Evolutionary conservation across 768 basidiomycete genomes (phyloP).

Genomic region (Strobilomyces echinocephalus): DNA sequence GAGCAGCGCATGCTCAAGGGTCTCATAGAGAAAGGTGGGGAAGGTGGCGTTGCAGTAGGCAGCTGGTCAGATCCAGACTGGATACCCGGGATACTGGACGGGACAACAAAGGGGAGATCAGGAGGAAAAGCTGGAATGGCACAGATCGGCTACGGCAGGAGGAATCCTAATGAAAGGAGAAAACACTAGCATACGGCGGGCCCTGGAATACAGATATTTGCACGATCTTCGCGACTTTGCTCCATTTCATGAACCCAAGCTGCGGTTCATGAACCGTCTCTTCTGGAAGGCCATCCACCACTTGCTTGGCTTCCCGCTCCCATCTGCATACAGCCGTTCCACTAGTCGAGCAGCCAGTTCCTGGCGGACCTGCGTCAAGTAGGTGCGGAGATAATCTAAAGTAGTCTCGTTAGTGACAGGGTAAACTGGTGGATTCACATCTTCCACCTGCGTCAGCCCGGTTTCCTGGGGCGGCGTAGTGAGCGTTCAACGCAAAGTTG

Average conservation of each 20-base stretch:
- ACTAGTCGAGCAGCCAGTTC: conserved; percentile 84
- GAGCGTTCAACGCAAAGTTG: conserved; percentile 86
- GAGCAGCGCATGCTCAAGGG: conserved; percentile 64
- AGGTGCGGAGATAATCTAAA: conserved; percentile 83
- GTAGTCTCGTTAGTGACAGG: conserved; percentile 7
- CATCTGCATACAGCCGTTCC: conserved; percentile 88
- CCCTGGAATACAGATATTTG: conserved; percentile 14
- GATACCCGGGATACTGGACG: conserved; percentile 75
- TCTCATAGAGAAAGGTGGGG: conserved; percentile 47
- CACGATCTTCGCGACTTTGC: not conserved
- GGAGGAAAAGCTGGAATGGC: conserved; percentile 68
- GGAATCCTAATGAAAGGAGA: conserved; percentile 83
- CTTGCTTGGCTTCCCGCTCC: conserved; percentile 92
- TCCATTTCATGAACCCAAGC: conserved; percentile 66
- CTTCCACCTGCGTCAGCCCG: conserved; percentile 75
- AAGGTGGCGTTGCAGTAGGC: conserved; percentile 51
- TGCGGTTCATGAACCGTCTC: conserved; percentile 92
- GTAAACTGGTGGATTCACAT: not conserved
- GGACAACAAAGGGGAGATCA: conserved; percentile 63
- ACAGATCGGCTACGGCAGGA: conserved; percentile 78
- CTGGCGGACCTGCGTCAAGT: conserved; percentile 89
- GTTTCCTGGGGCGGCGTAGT: conserved; percentile 78
- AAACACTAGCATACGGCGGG: conserved; percentile 34
- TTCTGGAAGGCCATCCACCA: conserved; percentile 99
- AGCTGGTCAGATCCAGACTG: conserved; percentile 97